Percentiles rank a stretch among this genome's conserved stretches.
phyloP scores from a whole-genome alignment of 495 filamentous ascomycete species.

The Emericellopsis terricola region DNA sequence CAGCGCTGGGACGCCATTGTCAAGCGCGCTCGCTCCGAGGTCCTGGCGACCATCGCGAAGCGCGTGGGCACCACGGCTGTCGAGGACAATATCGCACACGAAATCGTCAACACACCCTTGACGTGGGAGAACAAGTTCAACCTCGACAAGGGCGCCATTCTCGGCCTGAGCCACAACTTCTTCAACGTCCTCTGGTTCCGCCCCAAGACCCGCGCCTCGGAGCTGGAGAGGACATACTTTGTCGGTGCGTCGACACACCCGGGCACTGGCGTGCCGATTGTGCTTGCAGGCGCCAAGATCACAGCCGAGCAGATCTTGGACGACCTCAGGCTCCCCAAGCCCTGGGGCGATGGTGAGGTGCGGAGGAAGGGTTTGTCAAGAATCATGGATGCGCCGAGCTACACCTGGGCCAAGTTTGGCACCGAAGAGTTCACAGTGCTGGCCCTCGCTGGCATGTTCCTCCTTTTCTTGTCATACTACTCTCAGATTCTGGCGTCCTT shows the following conservation, averaged over 20 bases:
- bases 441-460: background rate
- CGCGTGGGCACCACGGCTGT: conserved; percentile 33
- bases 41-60: conserved; percentile 33
- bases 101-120: conserved; percentile 40
- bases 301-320: conserved; percentile 36
- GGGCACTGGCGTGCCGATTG: conserved; percentile 53
- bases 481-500: no score
- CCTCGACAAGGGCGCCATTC: conserved; percentile 49
- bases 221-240: conserved; percentile 36
- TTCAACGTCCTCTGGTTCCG: conserved; percentile 53
- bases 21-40: conserved; percentile 26
- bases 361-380: background rate
- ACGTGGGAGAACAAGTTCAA: conserved; percentile 48
- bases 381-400: background rate
- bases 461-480: no score
- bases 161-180: conserved; percentile 49
- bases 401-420: background rate
- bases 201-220: conserved; percentile 33
- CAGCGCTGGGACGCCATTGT: conserved; percentile 41
- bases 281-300: conserved; percentile 43
- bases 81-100: conserved; percentile 27
- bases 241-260: conserved; percentile 57
- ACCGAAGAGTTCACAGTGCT: background rate
- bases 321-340: conserved; percentile 17
- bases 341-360: conserved; percentile 16